These are phyloP conservation scores for Petrea volubilis DNA, from an alignment of 257 asterid genomes.

Conservation along the genomic window DNA sequence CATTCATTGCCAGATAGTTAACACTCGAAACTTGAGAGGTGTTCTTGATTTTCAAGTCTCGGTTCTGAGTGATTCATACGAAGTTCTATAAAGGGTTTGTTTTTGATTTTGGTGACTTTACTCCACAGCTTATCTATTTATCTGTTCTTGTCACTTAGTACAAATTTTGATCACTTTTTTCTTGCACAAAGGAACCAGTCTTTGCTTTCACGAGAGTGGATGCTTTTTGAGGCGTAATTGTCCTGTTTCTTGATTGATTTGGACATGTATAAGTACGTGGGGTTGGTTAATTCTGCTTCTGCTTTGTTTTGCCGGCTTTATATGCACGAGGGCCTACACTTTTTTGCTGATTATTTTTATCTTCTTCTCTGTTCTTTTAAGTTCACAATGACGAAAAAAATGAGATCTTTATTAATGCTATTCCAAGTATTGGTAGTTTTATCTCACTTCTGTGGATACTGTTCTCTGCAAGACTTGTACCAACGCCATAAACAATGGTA, in stretches of 20 bases:
- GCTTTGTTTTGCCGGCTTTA: not conserved
- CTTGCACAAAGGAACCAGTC: constrained; percentile 33
- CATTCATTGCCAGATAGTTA: constrained; percentile 23
- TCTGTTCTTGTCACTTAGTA: not conserved
- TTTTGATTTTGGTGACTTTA: not conserved
- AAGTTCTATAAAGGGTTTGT: not conserved
- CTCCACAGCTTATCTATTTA: not conserved
- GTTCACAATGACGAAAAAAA: constrained; percentile 11
- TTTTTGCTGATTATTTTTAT: not conserved
- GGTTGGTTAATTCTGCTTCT: not conserved
- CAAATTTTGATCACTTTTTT: not conserved
- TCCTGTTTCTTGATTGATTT: constrained; percentile 29
- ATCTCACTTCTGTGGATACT: constrained; percentile 23
- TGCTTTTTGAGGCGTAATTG: constrained; percentile 18
- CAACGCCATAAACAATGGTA: constrained; percentile 43
- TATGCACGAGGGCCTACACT: not conserved
- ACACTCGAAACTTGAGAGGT: not conserved
- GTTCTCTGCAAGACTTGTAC: constrained; percentile 67
- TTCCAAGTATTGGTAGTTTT: constrained; percentile 22
- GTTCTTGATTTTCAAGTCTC: not conserved
- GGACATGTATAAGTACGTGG: constrained; percentile 12
- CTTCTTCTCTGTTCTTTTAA: not conserved
- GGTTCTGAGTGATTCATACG: not conserved
- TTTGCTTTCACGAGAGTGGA: constrained; percentile 44
- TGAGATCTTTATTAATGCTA: constrained; percentile 33